phyloP scores from a whole-genome alignment of 371 early-diverging fungal genomes.

The Coemansia sp. region DNA sequence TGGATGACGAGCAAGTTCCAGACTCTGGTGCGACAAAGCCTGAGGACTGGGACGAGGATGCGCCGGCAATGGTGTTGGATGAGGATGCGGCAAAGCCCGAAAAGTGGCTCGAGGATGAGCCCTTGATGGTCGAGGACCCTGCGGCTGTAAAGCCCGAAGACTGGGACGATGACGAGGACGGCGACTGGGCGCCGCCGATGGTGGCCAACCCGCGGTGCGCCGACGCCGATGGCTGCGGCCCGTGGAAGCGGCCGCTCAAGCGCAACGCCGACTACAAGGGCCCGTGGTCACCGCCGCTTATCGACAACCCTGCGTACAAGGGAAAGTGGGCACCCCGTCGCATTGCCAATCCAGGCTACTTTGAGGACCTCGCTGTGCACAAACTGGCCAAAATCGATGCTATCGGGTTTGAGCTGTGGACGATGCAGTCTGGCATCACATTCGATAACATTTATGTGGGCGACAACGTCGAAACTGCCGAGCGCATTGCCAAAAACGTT shows the following conservation, averaged over 20 bases:
- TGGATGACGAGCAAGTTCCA: conserved; percentile 80
- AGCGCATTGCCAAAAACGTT: conserved; percentile 66
- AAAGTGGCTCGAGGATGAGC: conserved; percentile 69
- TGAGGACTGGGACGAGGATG: conserved; percentile 79
- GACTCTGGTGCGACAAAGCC: conserved; percentile 88
- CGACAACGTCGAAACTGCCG: conserved; percentile 63
- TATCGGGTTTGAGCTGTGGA: conserved; percentile 95
- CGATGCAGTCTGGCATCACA: conserved; percentile 86
- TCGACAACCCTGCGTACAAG: conserved; percentile 94
- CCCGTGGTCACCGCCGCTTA: conserved; percentile 73
- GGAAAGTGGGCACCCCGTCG: conserved; percentile 89
- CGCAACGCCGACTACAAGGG: conserved; percentile 89
- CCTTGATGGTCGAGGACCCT: conserved; percentile 70
- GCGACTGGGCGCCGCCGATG: conserved; percentile 69
- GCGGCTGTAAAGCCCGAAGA: conserved; percentile 86
- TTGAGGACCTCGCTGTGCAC: conserved; percentile 74
- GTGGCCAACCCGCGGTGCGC: conserved; percentile 76
- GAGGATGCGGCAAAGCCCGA: conserved; percentile 57
- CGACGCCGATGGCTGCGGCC: conserved; percentile 76
- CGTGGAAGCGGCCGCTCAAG: conserved; percentile 86
- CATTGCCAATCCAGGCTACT: conserved; percentile 90
- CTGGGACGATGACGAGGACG: conserved; percentile 86
- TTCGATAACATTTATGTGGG: conserved; percentile 92
- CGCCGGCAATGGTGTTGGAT: conserved; percentile 67
- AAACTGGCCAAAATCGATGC: conserved; percentile 78